Percentiles rank a stretch among this genome's conserved stretches.
Conservation (phyloP, 306 rosid species). For the Senna tora region DNA sequence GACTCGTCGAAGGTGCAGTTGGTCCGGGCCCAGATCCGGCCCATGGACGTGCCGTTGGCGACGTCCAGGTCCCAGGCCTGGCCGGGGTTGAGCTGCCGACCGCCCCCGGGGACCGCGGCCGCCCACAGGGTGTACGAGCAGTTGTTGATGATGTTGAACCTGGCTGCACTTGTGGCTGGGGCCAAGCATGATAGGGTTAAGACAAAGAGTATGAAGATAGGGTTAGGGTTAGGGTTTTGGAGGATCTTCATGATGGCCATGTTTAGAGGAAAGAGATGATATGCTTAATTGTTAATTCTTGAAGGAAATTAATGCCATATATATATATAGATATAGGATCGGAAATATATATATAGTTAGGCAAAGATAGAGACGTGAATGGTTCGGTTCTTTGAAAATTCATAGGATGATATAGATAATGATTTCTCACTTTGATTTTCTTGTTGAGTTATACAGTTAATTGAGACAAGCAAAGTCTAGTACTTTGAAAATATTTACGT, state of each 20-base stretch:
- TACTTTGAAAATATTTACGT: neutral
- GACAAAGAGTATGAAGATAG: neutral
- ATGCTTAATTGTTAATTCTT: neutral
- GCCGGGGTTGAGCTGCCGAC: conserved; percentile 34
- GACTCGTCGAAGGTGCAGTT: conserved; percentile 44
- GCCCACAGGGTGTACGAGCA: conserved; percentile 60
- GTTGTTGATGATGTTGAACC: conserved; percentile 42
- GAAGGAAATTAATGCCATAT: neutral
- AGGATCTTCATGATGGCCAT: conserved; percentile 26
- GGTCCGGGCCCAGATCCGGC: conserved; percentile 66
- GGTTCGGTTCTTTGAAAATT: neutral
- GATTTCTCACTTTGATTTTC: neutral
- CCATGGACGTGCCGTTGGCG: conserved; percentile 11
- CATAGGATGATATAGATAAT: neutral
- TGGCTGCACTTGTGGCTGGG: neutral
- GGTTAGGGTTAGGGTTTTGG: no score
- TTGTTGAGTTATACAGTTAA: neutral
- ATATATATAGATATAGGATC: neutral
- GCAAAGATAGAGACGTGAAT: neutral
- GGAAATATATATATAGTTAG: neutral
- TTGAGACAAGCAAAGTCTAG: neutral
- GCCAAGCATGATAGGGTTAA: neutral
- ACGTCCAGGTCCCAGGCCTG: conserved; percentile 38
- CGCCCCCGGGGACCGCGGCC: conserved; percentile 44
- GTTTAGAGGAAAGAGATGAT: neutral